Evolutionary conservation across 768 basidiomycete genomes (phyloP), one percentile per base, ranked within the genome.

Genomic region (Hydnum rufescens): DNA sequence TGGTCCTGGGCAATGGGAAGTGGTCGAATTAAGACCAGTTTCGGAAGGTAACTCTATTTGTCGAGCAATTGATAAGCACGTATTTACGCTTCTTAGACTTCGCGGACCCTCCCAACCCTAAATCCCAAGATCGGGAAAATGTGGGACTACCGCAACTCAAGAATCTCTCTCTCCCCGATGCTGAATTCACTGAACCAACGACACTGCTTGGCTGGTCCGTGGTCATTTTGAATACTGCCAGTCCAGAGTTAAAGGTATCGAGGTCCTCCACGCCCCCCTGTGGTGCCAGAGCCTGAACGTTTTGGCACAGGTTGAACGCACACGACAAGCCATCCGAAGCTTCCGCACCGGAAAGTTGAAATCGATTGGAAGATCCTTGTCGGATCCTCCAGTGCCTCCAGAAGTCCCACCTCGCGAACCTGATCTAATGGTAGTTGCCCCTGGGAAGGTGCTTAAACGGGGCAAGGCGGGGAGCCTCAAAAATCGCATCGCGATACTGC

Each of bases 201-300:
- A 80, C 80, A 0, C 68, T 86, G 8, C 76, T 84, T 61, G 73
- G 82, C 60, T 86, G 78, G 76, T 81, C 82, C 1, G 80, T 82
- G 3, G 65, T 84, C 4, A 82, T 88, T 49, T 68, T 88, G 26
- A 80, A 82, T 57, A 86, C 85, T 0, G 64, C 81, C 1, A 69
- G 80, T 61, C 81, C 84, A 3, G 69, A 68, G 2, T 63, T 79
- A 4, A 84, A 85, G 66, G 78, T 70, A 57, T 13, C 53, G 52
- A 51, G 60, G 4, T 42, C 34, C 5, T 8, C 30, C 43, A 29
- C 16, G 5, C 43, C 34, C 26, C 1, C 30, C 16, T 32, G 19
- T 47, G 22, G 5, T 49, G 28, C 49, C 29, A 19, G 31, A n/a
- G 6, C 52, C 6, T 6, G 48, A 29, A 32, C 32, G 44, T 58